Evolutionary conservation across 179 eudicot genomes (phyloP).

Genomic region (Amaranthus tricolor): DNA sequence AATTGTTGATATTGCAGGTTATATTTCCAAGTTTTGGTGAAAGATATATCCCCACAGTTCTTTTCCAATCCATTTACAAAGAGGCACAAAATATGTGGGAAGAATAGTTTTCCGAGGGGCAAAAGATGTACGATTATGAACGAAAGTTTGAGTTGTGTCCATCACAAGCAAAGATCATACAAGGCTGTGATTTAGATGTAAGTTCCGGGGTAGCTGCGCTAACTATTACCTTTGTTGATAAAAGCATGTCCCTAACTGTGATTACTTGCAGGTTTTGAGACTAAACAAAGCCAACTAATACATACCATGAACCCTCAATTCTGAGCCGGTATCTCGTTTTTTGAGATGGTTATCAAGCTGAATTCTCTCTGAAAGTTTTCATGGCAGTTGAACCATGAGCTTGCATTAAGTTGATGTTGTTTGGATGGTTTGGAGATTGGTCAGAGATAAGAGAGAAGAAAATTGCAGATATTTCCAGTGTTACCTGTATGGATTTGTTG

Average conservation of each 20-base stretch:
- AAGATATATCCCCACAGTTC: conserved; percentile 55
- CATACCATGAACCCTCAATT: neutral
- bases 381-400: too few relatives aligned
- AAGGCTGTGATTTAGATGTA: conserved; percentile 1
- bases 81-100: conserved; percentile 41
- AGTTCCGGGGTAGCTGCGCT: neutral
- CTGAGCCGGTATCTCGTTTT: neutral
- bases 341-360: neutral
- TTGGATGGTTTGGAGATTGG: too few relatives aligned
- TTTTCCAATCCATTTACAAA: conserved; percentile 44
- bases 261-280: neutral
- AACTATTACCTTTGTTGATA: neutral
- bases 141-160: conserved; percentile 8
- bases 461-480: too few relatives aligned
- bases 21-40: conserved; percentile 79
- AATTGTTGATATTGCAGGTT: conserved; percentile 38
- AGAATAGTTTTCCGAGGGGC: conserved; percentile 7
- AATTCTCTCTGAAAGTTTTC: conserved; percentile 5
- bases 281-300: neutral
- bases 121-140: neutral
- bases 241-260: neutral
- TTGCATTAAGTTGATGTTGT: too few relatives aligned
- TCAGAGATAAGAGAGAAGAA: too few relatives aligned
- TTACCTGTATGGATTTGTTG: too few relatives aligned
- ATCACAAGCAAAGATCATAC: neutral